A percentile compares a stretch with the other conserved stretches of the same genome.
Evolutionary conservation across 2,329 filamentous ascomycete genomes (phyloP).

Genomic region (Aspergillus carbonarius): DNA sequence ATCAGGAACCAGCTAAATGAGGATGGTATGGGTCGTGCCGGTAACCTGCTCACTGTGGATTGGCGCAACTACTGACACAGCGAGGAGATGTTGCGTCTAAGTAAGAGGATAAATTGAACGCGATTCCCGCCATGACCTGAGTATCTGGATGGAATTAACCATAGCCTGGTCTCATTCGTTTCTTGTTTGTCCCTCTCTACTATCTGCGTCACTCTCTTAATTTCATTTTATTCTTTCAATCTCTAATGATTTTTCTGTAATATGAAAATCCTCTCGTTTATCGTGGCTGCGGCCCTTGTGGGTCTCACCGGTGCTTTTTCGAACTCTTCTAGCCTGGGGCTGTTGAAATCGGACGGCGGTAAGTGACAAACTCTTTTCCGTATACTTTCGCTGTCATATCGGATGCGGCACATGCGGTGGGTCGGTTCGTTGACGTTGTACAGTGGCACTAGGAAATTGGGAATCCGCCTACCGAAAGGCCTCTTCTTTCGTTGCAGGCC

Average conservation of each 20-base stretch:
- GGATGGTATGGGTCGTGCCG: background rate
- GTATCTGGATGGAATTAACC: background rate
- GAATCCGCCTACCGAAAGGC: constrained; percentile 19
- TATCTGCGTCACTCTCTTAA: background rate
- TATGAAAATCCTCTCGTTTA: background rate
- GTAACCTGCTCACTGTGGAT: background rate
- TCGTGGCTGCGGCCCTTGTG: background rate
- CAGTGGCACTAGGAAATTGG: constrained; percentile 14
- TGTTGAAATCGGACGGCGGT: constrained; percentile 2
- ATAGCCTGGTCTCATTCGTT: background rate
- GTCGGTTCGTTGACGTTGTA: background rate
- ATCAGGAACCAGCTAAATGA: background rate
- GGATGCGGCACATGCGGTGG: too few species aligned
- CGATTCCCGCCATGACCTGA: background rate
- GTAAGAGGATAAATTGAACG: background rate
- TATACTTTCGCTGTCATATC: too few species aligned
- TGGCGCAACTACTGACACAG: background rate
- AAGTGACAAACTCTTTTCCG: background rate
- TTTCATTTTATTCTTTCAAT: background rate
- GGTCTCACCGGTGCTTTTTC: background rate
- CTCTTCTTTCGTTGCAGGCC: constrained; percentile 16
- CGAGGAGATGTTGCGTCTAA: background rate
- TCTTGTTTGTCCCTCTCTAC: background rate
- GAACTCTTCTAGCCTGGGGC: background rate
- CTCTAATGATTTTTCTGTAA: background rate